These are phyloP conservation scores for Acanthamoeba sp. DNA, from an alignment of 208 protist genomes.

Conservation along the genomic window DNA sequence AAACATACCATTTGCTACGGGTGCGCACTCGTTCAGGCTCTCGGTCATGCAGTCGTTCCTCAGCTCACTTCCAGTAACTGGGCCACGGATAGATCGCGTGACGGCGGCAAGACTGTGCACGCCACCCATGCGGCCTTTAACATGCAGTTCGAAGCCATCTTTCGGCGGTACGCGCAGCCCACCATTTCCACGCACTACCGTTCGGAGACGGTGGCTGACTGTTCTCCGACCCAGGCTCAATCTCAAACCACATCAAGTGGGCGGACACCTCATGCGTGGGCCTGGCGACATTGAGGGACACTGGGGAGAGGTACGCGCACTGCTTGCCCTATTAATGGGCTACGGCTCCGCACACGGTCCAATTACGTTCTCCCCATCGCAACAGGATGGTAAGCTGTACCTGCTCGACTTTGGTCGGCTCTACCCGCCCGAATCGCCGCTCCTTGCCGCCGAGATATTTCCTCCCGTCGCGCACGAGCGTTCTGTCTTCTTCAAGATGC, in stretches of 20 bases:
- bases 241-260: constrained; percentile 34
- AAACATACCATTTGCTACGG: constrained; percentile 56
- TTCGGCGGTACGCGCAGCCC: not conserved
- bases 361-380: not conserved
- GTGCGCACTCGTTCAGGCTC: not conserved
- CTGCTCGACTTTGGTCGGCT: constrained; percentile 67
- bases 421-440: constrained; percentile 24
- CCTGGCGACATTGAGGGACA: constrained; percentile 76
- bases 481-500: constrained; percentile 47
- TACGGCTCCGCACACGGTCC: not conserved
- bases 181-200: not conserved
- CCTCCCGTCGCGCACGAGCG: not conserved
- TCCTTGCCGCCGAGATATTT: not conserved
- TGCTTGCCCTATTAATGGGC: not conserved
- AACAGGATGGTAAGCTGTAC: not conserved
- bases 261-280: not conserved
- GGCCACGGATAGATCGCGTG: not conserved
- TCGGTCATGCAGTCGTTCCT: not conserved
- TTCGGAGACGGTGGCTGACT: not conserved
- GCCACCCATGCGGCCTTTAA: constrained; percentile 4
- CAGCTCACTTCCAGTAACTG: not conserved
- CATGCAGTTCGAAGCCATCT: not conserved
- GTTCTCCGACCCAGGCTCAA: not conserved
- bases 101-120: constrained; percentile 53
- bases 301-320: constrained; percentile 48